These are phyloP conservation scores for Suillus tomentosus DNA, from an alignment of 768 basidiomycete genomes.

Conservation along the genomic window DNA sequence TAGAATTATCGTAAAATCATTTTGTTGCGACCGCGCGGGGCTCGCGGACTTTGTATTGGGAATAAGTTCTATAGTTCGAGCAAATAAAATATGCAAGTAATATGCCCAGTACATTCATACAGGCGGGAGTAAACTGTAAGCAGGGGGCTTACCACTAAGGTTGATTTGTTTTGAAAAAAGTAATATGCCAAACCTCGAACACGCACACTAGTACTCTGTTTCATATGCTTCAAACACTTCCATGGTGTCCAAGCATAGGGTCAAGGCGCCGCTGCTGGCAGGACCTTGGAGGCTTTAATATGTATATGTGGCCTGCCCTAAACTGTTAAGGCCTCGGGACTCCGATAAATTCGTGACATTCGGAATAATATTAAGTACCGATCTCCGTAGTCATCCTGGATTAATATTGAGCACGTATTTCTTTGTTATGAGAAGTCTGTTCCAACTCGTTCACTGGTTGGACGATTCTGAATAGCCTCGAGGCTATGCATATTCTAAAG, in stretches of 20 bases:
- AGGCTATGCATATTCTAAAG: neutral
- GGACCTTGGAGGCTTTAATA: neutral
- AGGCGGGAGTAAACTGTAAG: too few species aligned
- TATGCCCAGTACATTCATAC: neutral
- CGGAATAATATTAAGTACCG: neutral
- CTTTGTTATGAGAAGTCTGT: neutral
- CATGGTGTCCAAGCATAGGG: neutral
- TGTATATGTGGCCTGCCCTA: neutral
- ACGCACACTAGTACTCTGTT: neutral
- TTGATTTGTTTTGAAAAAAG: too few species aligned
- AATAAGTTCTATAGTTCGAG: neutral
- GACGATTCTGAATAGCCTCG: neutral
- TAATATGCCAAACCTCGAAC: too few species aligned
- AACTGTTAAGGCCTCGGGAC: neutral
- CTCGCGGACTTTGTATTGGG: conserved; percentile 2
- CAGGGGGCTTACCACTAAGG: too few species aligned
- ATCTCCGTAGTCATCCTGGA: neutral
- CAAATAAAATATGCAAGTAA: neutral
- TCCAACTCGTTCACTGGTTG: neutral
- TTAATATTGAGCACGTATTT: too few species aligned
- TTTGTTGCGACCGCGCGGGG: neutral
- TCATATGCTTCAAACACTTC: neutral
- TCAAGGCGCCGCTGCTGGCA: neutral
- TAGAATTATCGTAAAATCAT: neutral
- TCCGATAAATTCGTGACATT: too few species aligned